Base-by-base conservation (phyloP, 2,329 filamentous ascomycete species). In the Zarea fungicola region DNA sequence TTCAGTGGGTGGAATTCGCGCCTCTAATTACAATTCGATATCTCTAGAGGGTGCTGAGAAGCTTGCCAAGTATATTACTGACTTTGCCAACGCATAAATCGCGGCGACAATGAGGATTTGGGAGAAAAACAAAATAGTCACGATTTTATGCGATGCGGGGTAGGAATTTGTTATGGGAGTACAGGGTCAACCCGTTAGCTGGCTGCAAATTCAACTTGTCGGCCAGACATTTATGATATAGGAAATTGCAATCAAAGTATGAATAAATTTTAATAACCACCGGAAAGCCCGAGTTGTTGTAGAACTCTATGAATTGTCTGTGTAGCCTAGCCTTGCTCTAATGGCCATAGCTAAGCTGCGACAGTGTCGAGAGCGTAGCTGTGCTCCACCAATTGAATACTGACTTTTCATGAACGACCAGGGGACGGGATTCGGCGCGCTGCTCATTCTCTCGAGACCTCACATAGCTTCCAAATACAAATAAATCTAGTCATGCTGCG, bases 1-100 rank as follows among this genome's bases (percentile, higher is more conserved):
- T 53, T 87, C 80, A 52, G 85, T 97, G 2, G 88, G 89, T 14
- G 91, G 91, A 23, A 91, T 96, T 53, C 80, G 92, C 13, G 85
- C 85, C 18, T 87, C 81, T 66, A 96, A 93, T 65, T 97, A 96
- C 71, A 96, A 96, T 69, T 86, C 88, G 2, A 84, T 96, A 35
- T 67, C 85, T 0, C 62, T 85, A 0, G 77, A 80, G 34, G 84
- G 80, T 0, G 84, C 81, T 0, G 73, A 87, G 67, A 85, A 85
- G 66, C 72, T 91, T 39, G 83, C 78, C 40, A 66, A 69, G 23
- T 89, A 86, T 54, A 75, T 90, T 45, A 60, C 69, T 10, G 61
- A 65, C 1, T 83, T 81, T 63, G 77, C 78, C 21, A 66, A 61
- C 53, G 58, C 62, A 14, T 69, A 57, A 40, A 18, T 16, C 11